Percentiles rank a stretch among this genome's conserved stretches.
Evolutionary conservation across 192 early-diverging fungal genomes (phyloP).

Genomic region (Coemansia asiatica): DNA sequence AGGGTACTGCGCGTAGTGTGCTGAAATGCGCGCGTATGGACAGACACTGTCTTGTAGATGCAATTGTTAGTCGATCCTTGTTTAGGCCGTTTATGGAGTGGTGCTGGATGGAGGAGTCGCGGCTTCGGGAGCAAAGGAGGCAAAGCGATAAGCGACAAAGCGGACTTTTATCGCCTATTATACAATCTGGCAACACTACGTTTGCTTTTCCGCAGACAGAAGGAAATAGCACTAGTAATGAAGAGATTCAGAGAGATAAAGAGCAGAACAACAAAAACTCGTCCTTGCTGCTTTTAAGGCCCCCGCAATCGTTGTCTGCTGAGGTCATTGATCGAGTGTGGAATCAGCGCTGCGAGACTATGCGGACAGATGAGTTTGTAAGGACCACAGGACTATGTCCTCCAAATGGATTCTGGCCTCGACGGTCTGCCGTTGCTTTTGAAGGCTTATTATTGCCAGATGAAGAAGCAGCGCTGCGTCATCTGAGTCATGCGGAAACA

Average conservation of each 20-base stretch:
- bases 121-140: constrained; percentile 8
- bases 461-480: too few species aligned
- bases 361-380: constrained; percentile 13
- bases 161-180: neutral
- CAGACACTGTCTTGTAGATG: constrained; percentile 18
- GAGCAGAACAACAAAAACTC: too few species aligned
- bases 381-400: constrained; percentile 32
- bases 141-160: neutral
- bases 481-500: too few species aligned
- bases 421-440: neutral
- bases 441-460: too few species aligned
- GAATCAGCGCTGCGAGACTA: neutral
- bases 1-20: constrained; percentile 8
- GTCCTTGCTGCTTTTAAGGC: neutral
- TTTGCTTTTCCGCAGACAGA: neutral
- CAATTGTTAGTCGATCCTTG: constrained; percentile 10
- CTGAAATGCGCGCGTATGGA: constrained; percentile 44
- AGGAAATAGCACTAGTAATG: constrained; percentile 1
- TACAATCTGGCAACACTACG: too few species aligned
- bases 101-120: constrained; percentile 25
- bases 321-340: neutral
- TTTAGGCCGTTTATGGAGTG: constrained; percentile 48
- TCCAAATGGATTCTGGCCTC: constrained; percentile 28
- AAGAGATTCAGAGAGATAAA: too few species aligned
- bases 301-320: neutral